phyloP scores from a whole-genome alignment of 225 moss, liverwort and hornwort species.

The Antitrichia curtipendula region DNA sequence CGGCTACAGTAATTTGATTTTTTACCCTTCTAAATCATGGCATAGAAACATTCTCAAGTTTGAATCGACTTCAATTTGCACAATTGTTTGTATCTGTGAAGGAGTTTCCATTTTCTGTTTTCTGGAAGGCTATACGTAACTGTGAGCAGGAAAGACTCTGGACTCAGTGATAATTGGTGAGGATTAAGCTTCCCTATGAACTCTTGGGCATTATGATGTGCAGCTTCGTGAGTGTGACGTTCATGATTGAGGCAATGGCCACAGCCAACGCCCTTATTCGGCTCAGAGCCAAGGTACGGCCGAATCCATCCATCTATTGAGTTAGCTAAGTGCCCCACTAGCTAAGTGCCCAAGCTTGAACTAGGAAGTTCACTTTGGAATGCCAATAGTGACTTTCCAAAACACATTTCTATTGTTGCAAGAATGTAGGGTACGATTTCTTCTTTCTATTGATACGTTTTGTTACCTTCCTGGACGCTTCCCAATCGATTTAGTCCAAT shows the following conservation, averaged over 20 bases:
- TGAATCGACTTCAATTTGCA: not conserved
- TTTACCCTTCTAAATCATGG: not conserved
- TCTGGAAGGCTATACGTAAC: not conserved
- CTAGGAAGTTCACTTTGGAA: not conserved
- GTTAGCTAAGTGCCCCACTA: not conserved
- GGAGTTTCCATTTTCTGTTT: not conserved
- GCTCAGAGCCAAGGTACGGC: slow-evolving; percentile 49
- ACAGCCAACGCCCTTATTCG: slow-evolving; percentile 82
- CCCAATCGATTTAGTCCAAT: not conserved
- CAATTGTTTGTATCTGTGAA: not conserved
- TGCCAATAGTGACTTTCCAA: not conserved
- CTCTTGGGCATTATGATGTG: not conserved
- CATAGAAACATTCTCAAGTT: not conserved
- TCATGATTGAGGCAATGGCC: slow-evolving; percentile 92
- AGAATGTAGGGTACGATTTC: not conserved
- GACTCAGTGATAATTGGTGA: not conserved
- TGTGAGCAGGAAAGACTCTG: not conserved
- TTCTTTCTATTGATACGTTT: not conserved
- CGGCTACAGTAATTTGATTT: not conserved
- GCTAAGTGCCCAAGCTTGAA: not conserved
- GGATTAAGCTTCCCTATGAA: not conserved
- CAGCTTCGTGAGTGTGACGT: slow-evolving; percentile 92
- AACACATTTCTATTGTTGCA: not conserved
- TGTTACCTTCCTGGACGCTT: not conserved
- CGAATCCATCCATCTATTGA: not conserved